Conservation (phyloP, 2,329 filamentous ascomycete genomes). For the Aspergillus sp. region DNA sequence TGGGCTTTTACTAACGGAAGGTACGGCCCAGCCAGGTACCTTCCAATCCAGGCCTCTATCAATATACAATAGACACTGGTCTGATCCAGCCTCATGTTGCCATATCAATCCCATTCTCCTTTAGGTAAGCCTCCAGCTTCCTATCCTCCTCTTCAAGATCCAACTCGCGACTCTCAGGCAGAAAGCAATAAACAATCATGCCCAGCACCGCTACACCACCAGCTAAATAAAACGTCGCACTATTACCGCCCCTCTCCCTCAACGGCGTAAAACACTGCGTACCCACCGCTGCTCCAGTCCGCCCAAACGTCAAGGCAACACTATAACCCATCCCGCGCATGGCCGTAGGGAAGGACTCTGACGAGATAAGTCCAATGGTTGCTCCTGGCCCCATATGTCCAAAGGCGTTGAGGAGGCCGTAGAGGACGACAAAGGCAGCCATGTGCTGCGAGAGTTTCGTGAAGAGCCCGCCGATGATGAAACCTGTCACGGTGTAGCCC, state of each 20-base stretch:
- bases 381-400: slow-evolving; percentile 38
- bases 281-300: slow-evolving; percentile 35
- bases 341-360: slow-evolving; percentile 34
- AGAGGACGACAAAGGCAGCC: slow-evolving; percentile 35
- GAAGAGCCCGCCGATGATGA: slow-evolving; percentile 33
- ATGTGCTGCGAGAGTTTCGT: slow-evolving; percentile 27
- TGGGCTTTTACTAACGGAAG: too few species aligned
- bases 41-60: too few species aligned
- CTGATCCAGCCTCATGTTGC: too few species aligned
- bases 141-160: slow-evolving; percentile 30
- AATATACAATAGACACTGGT: too few species aligned
- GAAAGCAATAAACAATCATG: slow-evolving; percentile 28
- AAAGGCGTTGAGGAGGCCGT: slow-evolving; percentile 32
- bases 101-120: slow-evolving; percentile 19
- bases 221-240: slow-evolving; percentile 34
- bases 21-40: too few species aligned
- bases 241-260: slow-evolving; percentile 27
- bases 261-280: slow-evolving; percentile 36
- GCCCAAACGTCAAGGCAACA: slow-evolving; percentile 34
- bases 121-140: slow-evolving; percentile 22
- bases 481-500: slow-evolving; percentile 28
- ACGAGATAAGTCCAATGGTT: slow-evolving; percentile 33
- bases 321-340: slow-evolving; percentile 35
- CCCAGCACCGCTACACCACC: slow-evolving; percentile 31
- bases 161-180: slow-evolving; percentile 31